Evolutionary conservation across 75 land plant species (phyloP).

Genomic region (Pinus albicaulis): DNA sequence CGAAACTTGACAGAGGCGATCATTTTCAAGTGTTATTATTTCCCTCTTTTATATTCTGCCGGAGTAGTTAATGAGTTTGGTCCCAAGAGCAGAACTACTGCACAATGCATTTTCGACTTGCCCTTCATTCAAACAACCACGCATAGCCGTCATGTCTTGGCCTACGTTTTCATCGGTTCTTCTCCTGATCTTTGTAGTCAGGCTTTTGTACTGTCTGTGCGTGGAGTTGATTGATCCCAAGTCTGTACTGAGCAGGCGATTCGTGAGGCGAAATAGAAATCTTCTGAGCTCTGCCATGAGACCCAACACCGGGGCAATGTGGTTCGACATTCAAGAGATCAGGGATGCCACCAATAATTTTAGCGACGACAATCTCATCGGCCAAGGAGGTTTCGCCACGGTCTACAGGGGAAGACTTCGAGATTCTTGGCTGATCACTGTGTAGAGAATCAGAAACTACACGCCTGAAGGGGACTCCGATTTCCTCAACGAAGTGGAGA

Average conservation of each 20-base stretch:
- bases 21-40: slow-evolving; percentile 35
- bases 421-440: slow-evolving; percentile 31
- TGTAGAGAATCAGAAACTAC: too few relatives aligned
- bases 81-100: slow-evolving; percentile 28
- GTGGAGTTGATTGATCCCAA: too few relatives aligned
- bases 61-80: slow-evolving; percentile 45
- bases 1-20: not conserved
- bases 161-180: slow-evolving; percentile 18
- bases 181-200: slow-evolving; percentile 9
- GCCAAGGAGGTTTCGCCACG: slow-evolving; percentile 33
- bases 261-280: slow-evolving; percentile 8
- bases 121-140: not conserved
- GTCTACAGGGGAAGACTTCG: slow-evolving; percentile 32
- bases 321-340: slow-evolving; percentile 21
- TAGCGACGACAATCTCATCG: slow-evolving; percentile 20
- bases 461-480: too few relatives aligned
- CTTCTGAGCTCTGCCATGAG: not conserved
- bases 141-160: not conserved
- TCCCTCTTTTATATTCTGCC: slow-evolving; percentile 43
- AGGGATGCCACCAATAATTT: slow-evolving; percentile 34
- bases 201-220: not conserved
- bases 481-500: too few relatives aligned
- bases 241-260: too few relatives aligned
- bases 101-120: slow-evolving; percentile 42
- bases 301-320: slow-evolving; percentile 10